A percentile compares a stretch with the other conserved stretches of the same genome.
Evolutionary conservation across 2,329 filamentous ascomycete species (phyloP).

Genomic region (Lasiodiplodia sp.): DNA sequence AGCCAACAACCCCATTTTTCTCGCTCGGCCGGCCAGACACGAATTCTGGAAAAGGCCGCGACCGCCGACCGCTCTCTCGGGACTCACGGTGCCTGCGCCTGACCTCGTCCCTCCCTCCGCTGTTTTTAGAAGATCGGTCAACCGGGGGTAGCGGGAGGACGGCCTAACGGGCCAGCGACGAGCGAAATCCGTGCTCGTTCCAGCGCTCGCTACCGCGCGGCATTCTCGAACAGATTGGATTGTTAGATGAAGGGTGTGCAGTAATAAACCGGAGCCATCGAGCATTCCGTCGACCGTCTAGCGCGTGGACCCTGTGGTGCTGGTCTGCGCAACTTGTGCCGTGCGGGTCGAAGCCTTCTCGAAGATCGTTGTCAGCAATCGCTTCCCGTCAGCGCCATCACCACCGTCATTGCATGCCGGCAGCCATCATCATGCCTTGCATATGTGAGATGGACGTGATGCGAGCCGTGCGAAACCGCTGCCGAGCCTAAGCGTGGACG

Average conservation of each 20-base stretch:
- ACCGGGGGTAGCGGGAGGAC: slow-evolving; percentile 7
- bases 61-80: slow-evolving; percentile 14
- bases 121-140: slow-evolving; percentile 4
- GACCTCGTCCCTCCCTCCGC: neutral
- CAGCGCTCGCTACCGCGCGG: slow-evolving; percentile 7
- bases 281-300: slow-evolving; percentile 10
- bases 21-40: slow-evolving; percentile 5
- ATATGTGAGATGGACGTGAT: slow-evolving; percentile 21
- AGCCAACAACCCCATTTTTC: slow-evolving; percentile 10
- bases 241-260: slow-evolving; percentile 11
- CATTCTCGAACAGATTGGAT: slow-evolving; percentile 15
- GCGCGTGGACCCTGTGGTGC: slow-evolving; percentile 20
- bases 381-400: neutral
- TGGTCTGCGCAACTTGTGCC: slow-evolving; percentile 1
- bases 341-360: slow-evolving; percentile 7
- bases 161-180: neutral
- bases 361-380: slow-evolving; percentile 8
- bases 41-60: slow-evolving; percentile 2
- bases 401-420: slow-evolving; percentile 12
- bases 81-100: slow-evolving; percentile 11
- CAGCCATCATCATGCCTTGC: slow-evolving; percentile 16
- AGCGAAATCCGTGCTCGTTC: slow-evolving; percentile 5
- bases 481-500: slow-evolving; percentile 19
- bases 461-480: slow-evolving; percentile 15
- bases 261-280: neutral